A percentile compares a stretch with the other conserved stretches of the same genome.
phyloP scores from a whole-genome alignment of 805 yeast species.

The Wickerhamomyces mucosus region DNA sequence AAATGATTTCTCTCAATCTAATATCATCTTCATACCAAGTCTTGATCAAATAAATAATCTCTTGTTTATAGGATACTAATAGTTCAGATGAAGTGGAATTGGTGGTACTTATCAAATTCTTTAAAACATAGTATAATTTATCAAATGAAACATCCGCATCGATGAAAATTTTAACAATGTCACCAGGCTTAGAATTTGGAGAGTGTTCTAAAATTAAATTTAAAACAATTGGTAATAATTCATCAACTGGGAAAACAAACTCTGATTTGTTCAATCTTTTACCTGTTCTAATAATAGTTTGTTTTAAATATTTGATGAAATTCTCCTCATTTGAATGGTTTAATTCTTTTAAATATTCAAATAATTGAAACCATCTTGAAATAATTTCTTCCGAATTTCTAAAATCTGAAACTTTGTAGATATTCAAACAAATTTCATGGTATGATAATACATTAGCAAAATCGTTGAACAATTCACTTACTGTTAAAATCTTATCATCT shows the following conservation, averaged over 20 bases:
- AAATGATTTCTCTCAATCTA: slow-evolving; percentile 43
- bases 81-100: slow-evolving; percentile 32
- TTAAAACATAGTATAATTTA: slow-evolving; percentile 54
- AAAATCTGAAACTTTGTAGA: slow-evolving; percentile 78
- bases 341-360: slow-evolving; percentile 27
- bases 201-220: slow-evolving; percentile 32
- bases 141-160: slow-evolving; percentile 57
- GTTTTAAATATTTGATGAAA: slow-evolving; percentile 12
- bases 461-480: slow-evolving; percentile 75
- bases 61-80: slow-evolving; percentile 39
- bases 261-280: slow-evolving; percentile 54
- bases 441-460: slow-evolving; percentile 85
- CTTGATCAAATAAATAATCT: slow-evolving; percentile 55
- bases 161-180: slow-evolving; percentile 50
- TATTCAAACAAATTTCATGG: slow-evolving; percentile 66
- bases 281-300: slow-evolving; percentile 39
- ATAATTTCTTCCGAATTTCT: slow-evolving; percentile 76
- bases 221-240: slow-evolving; percentile 56
- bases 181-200: slow-evolving; percentile 28
- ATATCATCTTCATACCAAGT: slow-evolving; percentile 61
- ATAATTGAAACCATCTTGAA: slow-evolving; percentile 68
- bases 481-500: slow-evolving; percentile 54
- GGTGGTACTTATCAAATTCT: slow-evolving; percentile 53
- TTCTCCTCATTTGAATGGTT: slow-evolving; percentile 8
- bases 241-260: slow-evolving; percentile 70